Base-by-base conservation (phyloP, 2,329 filamentous ascomycete species). In the Aspergillus carbonarius region DNA sequence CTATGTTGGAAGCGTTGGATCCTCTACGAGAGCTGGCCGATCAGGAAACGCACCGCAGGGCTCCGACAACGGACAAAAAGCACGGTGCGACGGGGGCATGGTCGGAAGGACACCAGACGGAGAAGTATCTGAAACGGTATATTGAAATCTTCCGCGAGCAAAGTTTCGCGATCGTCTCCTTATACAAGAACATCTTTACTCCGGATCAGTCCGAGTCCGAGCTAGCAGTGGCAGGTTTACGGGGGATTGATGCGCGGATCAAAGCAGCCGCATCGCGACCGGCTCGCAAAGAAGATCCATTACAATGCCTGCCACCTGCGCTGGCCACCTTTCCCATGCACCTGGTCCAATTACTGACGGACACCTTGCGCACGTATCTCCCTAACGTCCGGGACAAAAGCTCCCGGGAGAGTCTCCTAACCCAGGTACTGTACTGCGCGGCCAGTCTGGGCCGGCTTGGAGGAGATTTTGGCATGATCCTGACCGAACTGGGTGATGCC, bases 81-180 rank as follows among this genome's bases (percentile, higher is more conserved):
- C 63, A 63, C 18, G 63, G 59, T 39, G 60, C 54, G n/a, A 50
- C 60, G 12, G 66, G 62, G 30, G 60, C 68, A 2, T 77, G 74
- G 75, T 72, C 74, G 0, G 70, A 86, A 1, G 93, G 93, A 0
- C 92, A 96, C 69, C 95, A 98, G 73, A 97, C 93, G 1, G 95
- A 98, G 74, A 85, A 92, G 53, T 99, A 92, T 69, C 79, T 99
- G 44, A 99, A 98, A 75, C 85, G 93, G 49, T 99, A 96, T 75
- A 91, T 99, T 68, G 95, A 99, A 72, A 92, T 99, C 27, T 98
- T 98, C 73, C 89, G 95, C 54, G 95, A 99, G 76, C 95, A 99
- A 75, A 96, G 91, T 72, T 99, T 99, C 74, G 90, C 89, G 44
- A 96, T 98, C 60, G 87, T 98, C 27, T 96, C 92, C 59, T 92